Evolutionary conservation across 176 grass and related monocot genomes (phyloP), one percentile per base, ranked within the genome.

Genomic region (sorghum (Sorghum bicolor)): DNA sequence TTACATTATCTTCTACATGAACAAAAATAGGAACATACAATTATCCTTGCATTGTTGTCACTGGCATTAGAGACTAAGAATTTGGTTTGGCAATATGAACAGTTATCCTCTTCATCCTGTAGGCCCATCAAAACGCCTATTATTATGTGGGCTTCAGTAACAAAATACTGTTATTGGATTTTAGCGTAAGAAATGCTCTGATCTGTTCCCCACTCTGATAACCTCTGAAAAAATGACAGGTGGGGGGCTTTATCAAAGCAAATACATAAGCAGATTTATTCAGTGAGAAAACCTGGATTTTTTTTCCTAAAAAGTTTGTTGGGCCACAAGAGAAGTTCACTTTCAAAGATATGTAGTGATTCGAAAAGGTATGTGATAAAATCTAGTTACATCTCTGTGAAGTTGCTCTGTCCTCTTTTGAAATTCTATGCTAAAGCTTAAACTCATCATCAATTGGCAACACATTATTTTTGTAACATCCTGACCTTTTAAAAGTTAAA

Each of bases 191-290:
- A 74, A 72, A 16, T 65, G 16, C 17, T 67, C 57, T 74, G 58
- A 40, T 28, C 57, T 53, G 19, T 22, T 52, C 50, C 28, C 75
- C 55, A 11, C 33, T 1, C 43, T 88, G 50, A 79, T 31, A 26
- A 19, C 72, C 64, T 10, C 39, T 37, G 15, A 58, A 82, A 82
- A 80, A 88, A 83, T 79, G 53, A 76, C 75, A 97, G 95, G 95
- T 97, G 71, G 95, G 94, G 78, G 95, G 92, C n/a, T 94, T 97
- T 97, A 81, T 97, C 20, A 91, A 92, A 78, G 83, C 95, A 82
- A 94, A 55, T 97, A 92, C 92, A 92, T 60, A 97, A 97, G 43
- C 92, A 97, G 48, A 91, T 97, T 50, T 90, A 97, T 63, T 97
- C 90, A 48, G 86, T 88, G 84, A 84, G 90, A 67, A 97, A 86